Evolutionary conservation across 306 rosid genomes (phyloP), one percentile per base, ranked within the genome.

Genomic region (Cucurbita argyrosperma): DNA sequence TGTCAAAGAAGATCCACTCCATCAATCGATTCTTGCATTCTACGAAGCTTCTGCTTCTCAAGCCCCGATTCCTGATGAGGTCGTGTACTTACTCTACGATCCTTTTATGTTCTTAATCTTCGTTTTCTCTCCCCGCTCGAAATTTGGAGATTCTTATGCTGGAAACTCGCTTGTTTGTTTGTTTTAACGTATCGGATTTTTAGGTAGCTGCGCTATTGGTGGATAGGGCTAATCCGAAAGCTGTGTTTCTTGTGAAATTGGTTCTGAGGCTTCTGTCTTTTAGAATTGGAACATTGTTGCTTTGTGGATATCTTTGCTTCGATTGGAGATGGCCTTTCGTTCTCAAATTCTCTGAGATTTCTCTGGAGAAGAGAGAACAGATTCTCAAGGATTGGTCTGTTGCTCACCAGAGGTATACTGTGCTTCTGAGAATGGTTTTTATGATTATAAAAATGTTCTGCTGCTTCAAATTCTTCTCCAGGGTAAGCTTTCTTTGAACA

Each of bases 251-350:
- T 43, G 83, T 91, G 84, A 80, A 64, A 14, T 64, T 79, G 63
- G 78, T 85, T 70, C 80, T 91, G 79, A 26, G 9, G 73, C 57
- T 94, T 19, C 72, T 94, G 37, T 86, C 96, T 0, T 89, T 81
- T 80, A 84, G 90, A 86, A 42, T 94, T 56, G 96, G 96, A 62
- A 89, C 91, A 5, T 40, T 89, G 52, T 58, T 89, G 82, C 78
- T 94, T 5, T 94, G 99, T 72, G 96, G 97, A 37, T 77, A 6
- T 19, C 14, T 54, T 64, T 82, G 92, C 77, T 75, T 94, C 52
- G 89, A 88, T 15, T 57, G 82, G 83, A 86, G 75, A 61, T 87
- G 95, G 97, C 99, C 99, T 10, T 88, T 89, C 74, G 61, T 94
- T 78, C 87, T 67, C 72, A 85, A 71, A 4, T 94, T 94, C 74